Evolutionary conservation across 768 basidiomycete genomes (phyloP), one percentile per base, ranked within the genome.

Genomic region (Nevesoporus exiguus): DNA sequence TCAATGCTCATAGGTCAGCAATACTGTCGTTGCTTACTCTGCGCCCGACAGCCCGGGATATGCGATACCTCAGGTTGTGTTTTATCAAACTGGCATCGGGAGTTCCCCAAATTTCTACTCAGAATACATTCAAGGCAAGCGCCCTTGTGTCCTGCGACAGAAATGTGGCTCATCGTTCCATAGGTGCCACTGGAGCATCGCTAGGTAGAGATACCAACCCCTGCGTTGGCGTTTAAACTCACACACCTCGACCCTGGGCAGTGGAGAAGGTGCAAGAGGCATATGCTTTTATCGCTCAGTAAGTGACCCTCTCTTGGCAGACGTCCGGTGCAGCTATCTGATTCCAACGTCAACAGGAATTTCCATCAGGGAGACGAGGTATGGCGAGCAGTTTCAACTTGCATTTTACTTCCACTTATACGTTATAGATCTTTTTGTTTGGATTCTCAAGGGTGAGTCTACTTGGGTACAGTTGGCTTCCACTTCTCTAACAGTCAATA

Each of bases 251-350:
- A 41, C 15, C 61, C 11, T 25, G 25, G 45, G 14, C 59, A 88
- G 86, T 72, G 37, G 83, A 84, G 53, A 88, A 90, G 62, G 84
- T 90, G 3, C 83, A 89, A 69, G 86, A 89, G 58, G 87, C 83
- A 31, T 88, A 88, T 70, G 84, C 80, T n/a, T 90, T 90, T 63
- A 84, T 90, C 60, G 81, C 88, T 21, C 85, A 90, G 86, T 89
- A 61, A 68, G 86, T 73, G 15, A 15, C 43, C 5, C 22, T 24
- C 53, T n/a, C 24, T 30, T 43, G 22, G 24, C 40, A 19, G 15
- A 11, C 31, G 5, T 51, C 29, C 24, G 27, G n/a, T 5, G 19
- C 21, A 45, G 17, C 21, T 9, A 15, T 47, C 21, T 36, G n/a
- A 50, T 43, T 40, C 31, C 22, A 52, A 48, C 22, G 2, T 36